Conservation (phyloP, 805 yeast species). For the Pichia eremophila region DNA sequence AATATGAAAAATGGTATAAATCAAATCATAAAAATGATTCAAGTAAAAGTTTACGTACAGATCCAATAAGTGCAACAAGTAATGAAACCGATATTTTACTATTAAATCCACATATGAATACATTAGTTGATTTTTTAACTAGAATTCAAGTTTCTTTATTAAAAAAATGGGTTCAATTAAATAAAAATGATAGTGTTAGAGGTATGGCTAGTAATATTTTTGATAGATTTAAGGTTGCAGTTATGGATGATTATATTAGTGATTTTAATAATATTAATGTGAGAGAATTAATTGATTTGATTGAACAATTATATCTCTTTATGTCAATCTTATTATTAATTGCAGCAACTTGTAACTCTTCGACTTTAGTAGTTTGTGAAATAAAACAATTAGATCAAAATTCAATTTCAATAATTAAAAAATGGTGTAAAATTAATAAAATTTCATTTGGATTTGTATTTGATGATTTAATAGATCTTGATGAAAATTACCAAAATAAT, state of each 20-base stretch:
- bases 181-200: neutral
- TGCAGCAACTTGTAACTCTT: constrained; percentile 17
- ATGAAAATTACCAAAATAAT: neutral
- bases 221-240: too few relatives aligned
- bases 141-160: constrained; percentile 6
- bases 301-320: constrained; percentile 17
- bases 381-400: constrained; percentile 16
- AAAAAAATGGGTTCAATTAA: constrained; percentile 1
- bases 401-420: constrained; percentile 14
- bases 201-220: neutral
- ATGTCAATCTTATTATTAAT: constrained; percentile 17
- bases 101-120: neutral
- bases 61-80: neutral
- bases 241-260: too few relatives aligned
- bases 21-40: neutral
- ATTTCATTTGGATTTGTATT: neutral
- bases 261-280: too few relatives aligned
- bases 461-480: neutral
- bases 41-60: too few relatives aligned
- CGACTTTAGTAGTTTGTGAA: constrained; percentile 18
- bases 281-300: neutral
- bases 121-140: constrained; percentile 1
- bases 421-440: constrained; percentile 7
- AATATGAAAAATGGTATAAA: neutral
- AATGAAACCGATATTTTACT: neutral